Evolutionary conservation across 2,329 filamentous ascomycete genomes (phyloP).

Genomic region (Hysterium pulicare): DNA sequence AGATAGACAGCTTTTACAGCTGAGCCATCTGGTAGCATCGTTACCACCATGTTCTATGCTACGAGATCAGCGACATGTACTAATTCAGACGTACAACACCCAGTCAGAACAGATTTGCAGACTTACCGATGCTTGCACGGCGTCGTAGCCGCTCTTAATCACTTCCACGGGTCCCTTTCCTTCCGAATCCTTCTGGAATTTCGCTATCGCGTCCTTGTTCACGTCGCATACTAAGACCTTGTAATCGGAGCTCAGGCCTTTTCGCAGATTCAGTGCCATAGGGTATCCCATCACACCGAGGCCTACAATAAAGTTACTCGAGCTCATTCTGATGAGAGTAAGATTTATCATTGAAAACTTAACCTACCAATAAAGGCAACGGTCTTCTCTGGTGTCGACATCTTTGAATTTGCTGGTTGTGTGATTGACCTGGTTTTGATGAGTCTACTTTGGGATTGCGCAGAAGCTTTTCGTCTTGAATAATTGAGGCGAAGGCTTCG

Average conservation of each 20-base stretch:
- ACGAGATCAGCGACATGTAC: too few relatives aligned
- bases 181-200: slow-evolving; percentile 37
- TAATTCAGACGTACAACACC: too few relatives aligned
- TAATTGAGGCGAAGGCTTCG: too few relatives aligned
- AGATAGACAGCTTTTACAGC: slow-evolving; percentile 53
- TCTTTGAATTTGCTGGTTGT: slow-evolving; percentile 3
- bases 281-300: slow-evolving; percentile 55
- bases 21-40: slow-evolving; percentile 53
- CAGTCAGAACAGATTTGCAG: too few relatives aligned
- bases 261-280: slow-evolving; percentile 50
- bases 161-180: slow-evolving; percentile 35
- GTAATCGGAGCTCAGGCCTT: slow-evolving; percentile 28
- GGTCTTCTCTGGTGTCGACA: slow-evolving; percentile 19
- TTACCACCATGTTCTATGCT: slow-evolving; percentile 47
- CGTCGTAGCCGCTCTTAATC: slow-evolving; percentile 38
- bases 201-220: slow-evolving; percentile 31
- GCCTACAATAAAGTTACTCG: too few relatives aligned
- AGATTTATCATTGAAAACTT: too few relatives aligned
- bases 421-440: too few relatives aligned
- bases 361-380: slow-evolving; percentile 21
- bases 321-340: too few relatives aligned
- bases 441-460: too few relatives aligned
- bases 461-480: too few relatives aligned
- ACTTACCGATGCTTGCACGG: slow-evolving; percentile 32
- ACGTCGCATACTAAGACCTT: slow-evolving; percentile 41